These are phyloP conservation scores for Melanomma pulvis-pyrius DNA, from an alignment of 495 filamentous ascomycete genomes.

Conservation along the genomic window DNA sequence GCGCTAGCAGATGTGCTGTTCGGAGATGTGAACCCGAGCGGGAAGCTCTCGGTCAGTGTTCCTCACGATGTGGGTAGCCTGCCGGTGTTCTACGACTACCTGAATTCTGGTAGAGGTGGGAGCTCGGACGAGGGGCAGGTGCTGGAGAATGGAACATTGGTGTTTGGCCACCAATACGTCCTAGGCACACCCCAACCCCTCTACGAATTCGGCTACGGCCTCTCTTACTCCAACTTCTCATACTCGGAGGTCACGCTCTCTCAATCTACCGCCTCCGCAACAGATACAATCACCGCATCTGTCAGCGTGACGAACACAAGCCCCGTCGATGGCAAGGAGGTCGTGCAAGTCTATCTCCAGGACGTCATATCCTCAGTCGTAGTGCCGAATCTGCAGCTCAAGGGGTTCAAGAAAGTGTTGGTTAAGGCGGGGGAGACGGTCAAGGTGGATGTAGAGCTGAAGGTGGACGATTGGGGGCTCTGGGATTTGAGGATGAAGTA, in stretches of 20 bases:
- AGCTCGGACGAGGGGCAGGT: slow-evolving; percentile 50
- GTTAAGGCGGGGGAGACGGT: slow-evolving; percentile 71
- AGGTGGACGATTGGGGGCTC: slow-evolving; percentile 46
- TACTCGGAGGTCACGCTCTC: slow-evolving; percentile 64
- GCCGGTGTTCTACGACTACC: slow-evolving; percentile 71
- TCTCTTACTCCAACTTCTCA: slow-evolving; percentile 74
- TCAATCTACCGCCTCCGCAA: slow-evolving; percentile 52
- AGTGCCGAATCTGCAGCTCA: slow-evolving; percentile 75
- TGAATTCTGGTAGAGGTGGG: slow-evolving; percentile 63
- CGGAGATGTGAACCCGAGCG: slow-evolving; percentile 39
- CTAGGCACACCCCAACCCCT: slow-evolving; percentile 58
- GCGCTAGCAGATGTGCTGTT: slow-evolving; percentile 43
- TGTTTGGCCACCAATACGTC: slow-evolving; percentile 69
- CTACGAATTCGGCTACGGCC: slow-evolving; percentile 70
- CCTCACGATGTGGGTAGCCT: slow-evolving; percentile 66
- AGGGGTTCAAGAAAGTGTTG: slow-evolving; percentile 77
- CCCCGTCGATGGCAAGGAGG: slow-evolving; percentile 66
- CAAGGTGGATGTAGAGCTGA: slow-evolving; percentile 63
- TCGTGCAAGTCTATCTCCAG: slow-evolving; percentile 76
- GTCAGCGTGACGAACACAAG: slow-evolving; percentile 74
- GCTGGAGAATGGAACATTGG: slow-evolving; percentile 59
- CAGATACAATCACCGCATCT: slow-evolving; percentile 47
- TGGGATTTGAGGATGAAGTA: slow-evolving; percentile 45
- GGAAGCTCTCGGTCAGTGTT: slow-evolving; percentile 57
- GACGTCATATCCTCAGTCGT: slow-evolving; percentile 46